Percentiles rank a stretch among this genome's conserved stretches.
Conservation (phyloP, 1,284 basidiomycete species). For the Peniophora sp. region DNA sequence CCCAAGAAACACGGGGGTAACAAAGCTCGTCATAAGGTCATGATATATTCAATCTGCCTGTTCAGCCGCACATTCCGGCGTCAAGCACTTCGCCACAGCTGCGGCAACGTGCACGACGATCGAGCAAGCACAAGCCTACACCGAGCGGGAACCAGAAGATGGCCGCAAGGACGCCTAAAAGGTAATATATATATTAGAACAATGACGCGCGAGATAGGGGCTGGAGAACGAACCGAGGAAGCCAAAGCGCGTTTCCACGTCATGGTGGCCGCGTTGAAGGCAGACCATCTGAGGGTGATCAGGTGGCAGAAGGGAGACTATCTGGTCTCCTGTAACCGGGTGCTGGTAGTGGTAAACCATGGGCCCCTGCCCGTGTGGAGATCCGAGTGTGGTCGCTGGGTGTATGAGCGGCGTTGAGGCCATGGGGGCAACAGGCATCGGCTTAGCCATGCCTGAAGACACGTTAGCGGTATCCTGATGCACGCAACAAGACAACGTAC, state of each 20-base stretch:
- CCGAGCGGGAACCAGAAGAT: conserved; percentile 79
- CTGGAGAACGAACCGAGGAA: conserved; percentile 47
- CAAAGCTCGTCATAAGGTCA: too few species aligned
- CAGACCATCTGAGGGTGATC: conserved; percentile 76
- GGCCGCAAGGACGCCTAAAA: conserved; percentile 64
- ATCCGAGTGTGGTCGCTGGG: neutral
- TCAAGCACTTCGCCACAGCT: conserved; percentile 36
- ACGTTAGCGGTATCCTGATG: too few species aligned
- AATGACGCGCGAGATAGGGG: neutral
- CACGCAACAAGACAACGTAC: neutral
- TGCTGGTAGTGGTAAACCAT: conserved; percentile 37
- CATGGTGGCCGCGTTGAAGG: conserved; percentile 62
- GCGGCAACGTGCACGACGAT: conserved; percentile 55
- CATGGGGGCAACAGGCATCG: too few species aligned
- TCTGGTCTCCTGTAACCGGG: conserved; percentile 35
- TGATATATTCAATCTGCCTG: too few species aligned
- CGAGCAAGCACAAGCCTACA: conserved; percentile 64
- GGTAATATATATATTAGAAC: neutral
- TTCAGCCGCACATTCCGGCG: conserved; percentile 9
- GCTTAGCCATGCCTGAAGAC: too few species aligned
- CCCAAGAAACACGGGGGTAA: too few species aligned
- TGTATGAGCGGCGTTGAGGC: neutral
- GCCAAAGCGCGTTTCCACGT: conserved; percentile 54
- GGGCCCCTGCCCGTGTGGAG: conserved; percentile 14
- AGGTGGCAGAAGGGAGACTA: conserved; percentile 54